Conservation (phyloP, 495 filamentous ascomycete genomes). For the Astrocystis sublimbata region DNA sequence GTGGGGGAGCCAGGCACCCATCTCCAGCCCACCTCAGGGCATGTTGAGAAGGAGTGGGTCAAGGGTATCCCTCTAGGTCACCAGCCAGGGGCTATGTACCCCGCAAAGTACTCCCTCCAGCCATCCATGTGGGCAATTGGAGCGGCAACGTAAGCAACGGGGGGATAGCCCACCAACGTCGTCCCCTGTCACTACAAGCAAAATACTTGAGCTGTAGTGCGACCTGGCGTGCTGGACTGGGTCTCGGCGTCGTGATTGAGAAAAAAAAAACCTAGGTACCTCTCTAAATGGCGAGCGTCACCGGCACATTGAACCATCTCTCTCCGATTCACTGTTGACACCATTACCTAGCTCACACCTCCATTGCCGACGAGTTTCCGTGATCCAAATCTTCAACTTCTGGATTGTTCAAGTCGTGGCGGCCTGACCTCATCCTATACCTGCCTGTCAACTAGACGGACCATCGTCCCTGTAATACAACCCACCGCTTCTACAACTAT, state of each 20-base stretch:
- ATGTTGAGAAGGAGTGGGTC: conserved; percentile 9
- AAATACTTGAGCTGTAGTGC: too few relatives aligned
- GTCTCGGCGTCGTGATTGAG: too few relatives aligned
- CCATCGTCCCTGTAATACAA: background rate
- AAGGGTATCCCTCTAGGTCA: conserved; percentile 5
- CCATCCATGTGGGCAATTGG: background rate
- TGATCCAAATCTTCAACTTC: conserved; percentile 2
- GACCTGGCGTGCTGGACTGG: too few relatives aligned
- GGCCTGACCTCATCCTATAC: conserved; percentile 1
- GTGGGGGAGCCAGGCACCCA: background rate
- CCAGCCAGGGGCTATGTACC: background rate
- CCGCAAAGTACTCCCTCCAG: background rate
- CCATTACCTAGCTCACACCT: background rate
- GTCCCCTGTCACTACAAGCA: background rate
- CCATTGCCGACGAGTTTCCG: background rate
- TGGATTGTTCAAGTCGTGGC: background rate
- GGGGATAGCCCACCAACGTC: background rate
- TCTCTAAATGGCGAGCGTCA: conserved; percentile 8
- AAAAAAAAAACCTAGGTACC: conserved; percentile 9
- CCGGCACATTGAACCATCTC: background rate
- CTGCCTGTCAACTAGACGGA: background rate
- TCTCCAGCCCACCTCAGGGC: too few relatives aligned
- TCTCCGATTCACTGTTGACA: background rate
- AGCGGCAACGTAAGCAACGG: background rate
- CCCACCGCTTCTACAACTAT: background rate